phyloP scores from a whole-genome alignment of 208 protist genomes.

The Phytomonas sp. region DNA sequence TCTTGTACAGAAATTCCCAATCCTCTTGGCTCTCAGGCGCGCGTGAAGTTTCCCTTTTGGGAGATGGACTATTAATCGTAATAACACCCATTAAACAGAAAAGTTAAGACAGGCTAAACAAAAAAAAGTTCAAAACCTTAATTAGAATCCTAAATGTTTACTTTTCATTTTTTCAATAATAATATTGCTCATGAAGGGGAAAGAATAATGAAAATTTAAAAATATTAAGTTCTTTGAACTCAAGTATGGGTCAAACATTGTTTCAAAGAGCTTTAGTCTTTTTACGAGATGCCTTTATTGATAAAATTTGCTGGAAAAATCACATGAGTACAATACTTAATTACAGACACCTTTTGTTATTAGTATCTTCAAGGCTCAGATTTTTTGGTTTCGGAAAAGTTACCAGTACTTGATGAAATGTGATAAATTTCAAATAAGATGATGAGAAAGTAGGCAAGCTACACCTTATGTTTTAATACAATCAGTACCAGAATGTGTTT shows the following conservation, averaged over 20 bases:
- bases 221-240: background rate
- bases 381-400: background rate
- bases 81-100: slow-evolving; percentile 18
- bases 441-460: background rate
- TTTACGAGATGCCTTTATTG: background rate
- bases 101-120: background rate
- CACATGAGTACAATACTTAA: background rate
- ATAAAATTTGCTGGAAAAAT: background rate
- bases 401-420: background rate
- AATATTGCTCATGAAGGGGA: background rate
- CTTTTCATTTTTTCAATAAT: background rate
- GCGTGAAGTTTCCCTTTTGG: background rate
- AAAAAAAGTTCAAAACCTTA: background rate
- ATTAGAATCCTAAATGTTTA: background rate
- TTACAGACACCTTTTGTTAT: background rate
- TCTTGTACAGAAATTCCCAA: slow-evolving; percentile 74
- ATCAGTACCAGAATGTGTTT: slow-evolving; percentile 6
- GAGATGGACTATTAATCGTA: slow-evolving; percentile 6
- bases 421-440: background rate
- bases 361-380: background rate
- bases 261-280: background rate
- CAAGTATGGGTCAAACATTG: background rate
- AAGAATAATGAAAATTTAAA: background rate
- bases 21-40: slow-evolving; percentile 14
- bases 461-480: background rate